These are phyloP conservation scores for Ceratocystis harringtonii DNA, from an alignment of 2,329 filamentous ascomycete species.

Conservation along the genomic window DNA sequence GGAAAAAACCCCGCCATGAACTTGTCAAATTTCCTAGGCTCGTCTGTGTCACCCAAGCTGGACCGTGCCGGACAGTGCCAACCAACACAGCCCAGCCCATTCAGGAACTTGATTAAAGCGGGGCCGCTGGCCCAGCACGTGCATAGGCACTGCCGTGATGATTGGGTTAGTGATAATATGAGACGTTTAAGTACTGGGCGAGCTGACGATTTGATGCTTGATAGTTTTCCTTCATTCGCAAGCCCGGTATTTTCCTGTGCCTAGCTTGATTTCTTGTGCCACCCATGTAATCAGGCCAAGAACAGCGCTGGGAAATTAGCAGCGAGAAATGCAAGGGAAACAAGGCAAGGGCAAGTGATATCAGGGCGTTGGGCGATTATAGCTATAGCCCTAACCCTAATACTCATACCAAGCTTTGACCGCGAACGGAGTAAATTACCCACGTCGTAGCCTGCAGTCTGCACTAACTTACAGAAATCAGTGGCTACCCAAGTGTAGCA, in stretches of 20 bases:
- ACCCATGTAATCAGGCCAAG: no score
- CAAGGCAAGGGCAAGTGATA: background rate
- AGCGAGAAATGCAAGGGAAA: background rate
- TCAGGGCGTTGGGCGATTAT: background rate
- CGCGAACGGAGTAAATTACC: background rate
- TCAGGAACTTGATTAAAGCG: background rate
- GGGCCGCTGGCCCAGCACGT: background rate
- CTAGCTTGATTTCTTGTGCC: no score
- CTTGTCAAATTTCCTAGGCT: background rate
- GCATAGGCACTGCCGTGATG: background rate
- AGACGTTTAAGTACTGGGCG: background rate
- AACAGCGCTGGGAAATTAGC: background rate
- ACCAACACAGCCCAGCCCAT: background rate
- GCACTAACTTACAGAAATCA: no score
- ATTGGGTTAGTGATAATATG: background rate
- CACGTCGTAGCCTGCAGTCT: no score
- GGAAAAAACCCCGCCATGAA: background rate
- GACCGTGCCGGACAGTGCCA: background rate
- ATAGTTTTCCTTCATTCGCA: no score
- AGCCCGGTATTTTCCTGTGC: no score
- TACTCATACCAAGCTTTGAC: background rate
- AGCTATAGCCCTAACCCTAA: background rate
- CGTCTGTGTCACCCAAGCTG: conserved; percentile 2
- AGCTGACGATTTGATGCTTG: no score
- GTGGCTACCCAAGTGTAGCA: no score